Evolutionary conservation across 768 basidiomycete species (phyloP).

Genomic region (Candolleomyces eurysporus): DNA sequence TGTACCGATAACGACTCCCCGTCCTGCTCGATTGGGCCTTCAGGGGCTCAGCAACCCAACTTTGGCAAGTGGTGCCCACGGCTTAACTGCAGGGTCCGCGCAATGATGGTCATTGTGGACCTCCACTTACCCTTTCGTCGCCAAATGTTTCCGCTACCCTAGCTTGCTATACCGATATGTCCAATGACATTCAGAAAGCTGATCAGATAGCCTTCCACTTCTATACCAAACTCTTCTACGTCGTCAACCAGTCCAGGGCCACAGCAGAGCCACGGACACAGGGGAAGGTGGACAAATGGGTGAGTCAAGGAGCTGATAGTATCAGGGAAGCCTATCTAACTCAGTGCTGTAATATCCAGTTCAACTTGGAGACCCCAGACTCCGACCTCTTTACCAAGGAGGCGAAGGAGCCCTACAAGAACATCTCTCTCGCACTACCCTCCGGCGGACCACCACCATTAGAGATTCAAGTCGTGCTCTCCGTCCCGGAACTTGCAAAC

Average conservation of each 20-base stretch:
- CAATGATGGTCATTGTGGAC: too few species aligned
- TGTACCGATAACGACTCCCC: too few species aligned
- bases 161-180: constrained; percentile 23
- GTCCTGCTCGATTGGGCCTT: too few species aligned
- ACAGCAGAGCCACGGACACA: constrained; percentile 43
- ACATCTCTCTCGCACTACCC: constrained; percentile 36
- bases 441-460: constrained; percentile 43
- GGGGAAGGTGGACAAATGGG: constrained; percentile 79
- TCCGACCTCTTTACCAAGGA: constrained; percentile 15
- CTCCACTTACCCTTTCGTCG: too few species aligned
- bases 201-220: constrained; percentile 86
- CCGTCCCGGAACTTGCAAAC: constrained; percentile 63
- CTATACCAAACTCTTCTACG: constrained; percentile 78
- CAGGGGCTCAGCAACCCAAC: too few species aligned
- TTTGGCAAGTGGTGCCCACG: too few species aligned
- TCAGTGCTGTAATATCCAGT: not conserved
- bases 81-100: too few species aligned
- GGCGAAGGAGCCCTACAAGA: constrained; percentile 12
- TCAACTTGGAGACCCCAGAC: constrained; percentile 17
- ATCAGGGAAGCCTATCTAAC: not conserved
- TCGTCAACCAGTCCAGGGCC: constrained; percentile 72
- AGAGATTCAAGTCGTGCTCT: constrained; percentile 57
- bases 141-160: not conserved
- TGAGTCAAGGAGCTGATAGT: constrained; percentile 32
- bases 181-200: constrained; percentile 55